phyloP scores from a whole-genome alignment of 2,329 filamentous ascomycete species.

The Trichoderma endophyticum region DNA sequence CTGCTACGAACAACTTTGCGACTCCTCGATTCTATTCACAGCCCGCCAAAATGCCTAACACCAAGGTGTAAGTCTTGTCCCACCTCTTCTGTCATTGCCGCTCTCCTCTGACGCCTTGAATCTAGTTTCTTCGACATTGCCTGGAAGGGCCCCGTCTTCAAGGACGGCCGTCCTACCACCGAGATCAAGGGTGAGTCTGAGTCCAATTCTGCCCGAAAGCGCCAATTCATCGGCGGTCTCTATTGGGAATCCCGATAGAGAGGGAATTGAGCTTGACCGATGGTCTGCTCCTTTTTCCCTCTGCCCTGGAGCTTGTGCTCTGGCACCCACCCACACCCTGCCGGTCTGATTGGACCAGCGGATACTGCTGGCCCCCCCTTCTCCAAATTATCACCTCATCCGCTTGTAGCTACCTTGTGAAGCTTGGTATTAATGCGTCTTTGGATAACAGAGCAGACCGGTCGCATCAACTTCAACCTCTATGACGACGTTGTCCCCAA shows the following conservation, averaged over 20 bases:
- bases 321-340: not conserved
- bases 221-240: not conserved
- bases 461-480: constrained; percentile 86
- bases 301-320: not conserved
- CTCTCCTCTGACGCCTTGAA: constrained; percentile 24
- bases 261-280: not conserved
- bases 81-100: constrained; percentile 20
- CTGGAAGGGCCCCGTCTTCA: constrained; percentile 70
- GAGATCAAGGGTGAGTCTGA: constrained; percentile 62
- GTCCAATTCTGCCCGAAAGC: constrained; percentile 27
- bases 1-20: constrained; percentile 38
- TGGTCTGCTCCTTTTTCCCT: not conserved
- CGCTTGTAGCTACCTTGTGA: not conserved
- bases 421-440: constrained; percentile 23
- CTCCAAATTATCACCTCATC: not conserved
- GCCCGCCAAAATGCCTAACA: constrained; percentile 66
- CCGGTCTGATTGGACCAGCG: not conserved
- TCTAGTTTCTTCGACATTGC: constrained; percentile 66
- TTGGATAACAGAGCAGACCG: constrained; percentile 59
- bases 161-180: constrained; percentile 54
- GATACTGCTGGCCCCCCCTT: not conserved
- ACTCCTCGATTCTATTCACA: constrained; percentile 50
- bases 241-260: not conserved
- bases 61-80: constrained; percentile 60
- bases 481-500: constrained; percentile 83